Conservation (phyloP, 2,329 filamentous ascomycete species). For the Metarhizium brunneum region DNA sequence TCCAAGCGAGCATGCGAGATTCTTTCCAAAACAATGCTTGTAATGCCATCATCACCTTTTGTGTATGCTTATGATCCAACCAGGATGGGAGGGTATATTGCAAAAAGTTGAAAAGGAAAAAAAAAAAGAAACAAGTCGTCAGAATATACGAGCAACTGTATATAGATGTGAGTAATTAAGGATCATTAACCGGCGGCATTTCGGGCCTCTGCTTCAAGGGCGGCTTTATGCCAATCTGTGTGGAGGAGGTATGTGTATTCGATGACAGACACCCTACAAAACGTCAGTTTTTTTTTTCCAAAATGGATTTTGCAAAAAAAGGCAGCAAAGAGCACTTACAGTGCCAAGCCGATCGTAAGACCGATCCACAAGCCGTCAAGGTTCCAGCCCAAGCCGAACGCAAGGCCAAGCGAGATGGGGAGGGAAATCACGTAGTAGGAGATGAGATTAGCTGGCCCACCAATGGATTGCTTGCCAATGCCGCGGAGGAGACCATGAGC, state of each 20-base stretch:
- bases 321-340: conserved; percentile 34
- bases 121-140: conserved; percentile 2
- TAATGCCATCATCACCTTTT: too few species aligned
- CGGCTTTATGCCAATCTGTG: conserved; percentile 46
- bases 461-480: conserved; percentile 79
- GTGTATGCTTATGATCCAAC: conserved; percentile 3
- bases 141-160: background rate
- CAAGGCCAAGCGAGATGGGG: conserved; percentile 70
- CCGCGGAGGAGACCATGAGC: conserved; percentile 82
- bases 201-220: conserved; percentile 40
- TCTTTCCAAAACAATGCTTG: background rate
- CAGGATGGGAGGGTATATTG: conserved; percentile 4
- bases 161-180: background rate
- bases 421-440: conserved; percentile 82
- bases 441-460: conserved; percentile 78
- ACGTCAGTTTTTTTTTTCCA: background rate
- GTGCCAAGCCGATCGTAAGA: conserved; percentile 59
- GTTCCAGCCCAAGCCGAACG: conserved; percentile 69
- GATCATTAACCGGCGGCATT: conserved; percentile 34
- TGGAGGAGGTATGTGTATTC: conserved; percentile 43
- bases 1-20: too few species aligned
- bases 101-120: background rate
- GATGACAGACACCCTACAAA: conserved; percentile 36
- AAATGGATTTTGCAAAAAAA: background rate
- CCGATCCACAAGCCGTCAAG: conserved; percentile 76